Evolutionary conservation across 2,329 filamentous ascomycete species (phyloP).

Genomic region (Elsinoe ampelina): DNA sequence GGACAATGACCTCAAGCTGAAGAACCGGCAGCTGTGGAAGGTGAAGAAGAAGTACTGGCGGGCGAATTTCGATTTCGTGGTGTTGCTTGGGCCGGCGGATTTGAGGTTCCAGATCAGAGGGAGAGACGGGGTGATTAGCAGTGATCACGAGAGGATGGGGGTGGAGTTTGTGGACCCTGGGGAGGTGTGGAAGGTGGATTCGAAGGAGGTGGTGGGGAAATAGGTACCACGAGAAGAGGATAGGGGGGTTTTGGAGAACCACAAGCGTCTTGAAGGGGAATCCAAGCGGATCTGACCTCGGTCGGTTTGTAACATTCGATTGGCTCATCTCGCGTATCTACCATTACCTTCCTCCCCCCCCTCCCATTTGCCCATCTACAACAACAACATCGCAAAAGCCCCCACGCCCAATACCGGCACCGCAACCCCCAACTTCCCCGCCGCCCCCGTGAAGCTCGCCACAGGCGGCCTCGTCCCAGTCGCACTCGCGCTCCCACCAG

Average conservation of each 20-base stretch:
- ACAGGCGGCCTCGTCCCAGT: neutral
- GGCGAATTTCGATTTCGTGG: too few relatives aligned
- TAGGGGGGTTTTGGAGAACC: too few relatives aligned
- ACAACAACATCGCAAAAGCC: neutral
- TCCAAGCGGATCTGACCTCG: too few relatives aligned
- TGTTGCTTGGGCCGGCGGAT: conserved; percentile 13
- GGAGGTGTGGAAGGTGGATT: neutral
- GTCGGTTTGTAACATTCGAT: neutral
- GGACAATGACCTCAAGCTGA: conserved; percentile 16
- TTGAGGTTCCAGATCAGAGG: conserved; percentile 14
- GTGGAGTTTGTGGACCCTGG: neutral
- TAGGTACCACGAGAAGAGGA: too few relatives aligned
- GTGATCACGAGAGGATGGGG: neutral
- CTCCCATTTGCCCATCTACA: neutral
- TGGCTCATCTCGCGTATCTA: neutral
- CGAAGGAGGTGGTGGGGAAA: neutral
- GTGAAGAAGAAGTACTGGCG: conserved; percentile 15
- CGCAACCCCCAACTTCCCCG: neutral
- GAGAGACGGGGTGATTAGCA: conserved; percentile 12
- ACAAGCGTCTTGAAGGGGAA: too few relatives aligned
- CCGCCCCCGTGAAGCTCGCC: conserved; percentile 8
- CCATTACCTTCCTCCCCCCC: neutral
- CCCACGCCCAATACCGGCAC: conserved; percentile 1
- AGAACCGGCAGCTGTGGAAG: conserved; percentile 15
- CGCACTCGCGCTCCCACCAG: neutral